These are phyloP conservation scores for Stagonosporopsis chrysanthemi DNA, from an alignment of 2,329 filamentous ascomycete genomes.

Conservation along the genomic window DNA sequence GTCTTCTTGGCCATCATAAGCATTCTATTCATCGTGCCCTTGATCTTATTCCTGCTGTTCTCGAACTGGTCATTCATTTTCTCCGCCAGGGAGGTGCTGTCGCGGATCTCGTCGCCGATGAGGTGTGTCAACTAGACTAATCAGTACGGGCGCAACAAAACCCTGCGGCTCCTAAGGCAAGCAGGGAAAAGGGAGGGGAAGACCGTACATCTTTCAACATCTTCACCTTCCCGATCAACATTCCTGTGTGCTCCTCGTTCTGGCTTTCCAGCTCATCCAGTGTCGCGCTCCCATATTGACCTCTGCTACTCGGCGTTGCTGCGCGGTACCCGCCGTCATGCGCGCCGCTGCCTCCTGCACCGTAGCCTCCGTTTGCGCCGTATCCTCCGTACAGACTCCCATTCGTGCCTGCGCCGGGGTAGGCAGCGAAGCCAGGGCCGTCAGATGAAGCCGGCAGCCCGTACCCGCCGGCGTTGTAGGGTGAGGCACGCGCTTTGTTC, in stretches of 20 bases:
- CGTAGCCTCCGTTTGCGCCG: not conserved
- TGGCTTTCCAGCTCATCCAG: conserved; percentile 94
- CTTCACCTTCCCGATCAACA: conserved; percentile 89
- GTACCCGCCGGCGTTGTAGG: conserved; percentile 27
- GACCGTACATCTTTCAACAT: conserved; percentile 83
- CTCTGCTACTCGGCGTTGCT: conserved; percentile 65
- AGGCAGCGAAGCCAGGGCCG: conserved; percentile 38
- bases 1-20: conserved; percentile 92
- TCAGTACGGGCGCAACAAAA: not conserved
- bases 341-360: not conserved
- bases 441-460: conserved; percentile 17
- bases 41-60: conserved; percentile 77
- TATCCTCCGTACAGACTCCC: conserved; percentile 18
- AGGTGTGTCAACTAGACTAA: conserved; percentile 74
- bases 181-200: too few species aligned
- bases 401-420: conserved; percentile 34
- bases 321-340: conserved; percentile 15
- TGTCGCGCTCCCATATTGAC: conserved; percentile 83
- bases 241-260: conserved; percentile 88
- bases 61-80: conserved; percentile 98
- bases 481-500: conserved; percentile 26
- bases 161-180: not conserved
- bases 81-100: conserved; percentile 85
- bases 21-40: conserved; percentile 97
- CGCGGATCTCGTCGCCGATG: conserved; percentile 94